These are phyloP conservation scores for Goffeauzyma gilvescens DNA, from an alignment of 768 basidiomycete genomes.

Conservation along the genomic window DNA sequence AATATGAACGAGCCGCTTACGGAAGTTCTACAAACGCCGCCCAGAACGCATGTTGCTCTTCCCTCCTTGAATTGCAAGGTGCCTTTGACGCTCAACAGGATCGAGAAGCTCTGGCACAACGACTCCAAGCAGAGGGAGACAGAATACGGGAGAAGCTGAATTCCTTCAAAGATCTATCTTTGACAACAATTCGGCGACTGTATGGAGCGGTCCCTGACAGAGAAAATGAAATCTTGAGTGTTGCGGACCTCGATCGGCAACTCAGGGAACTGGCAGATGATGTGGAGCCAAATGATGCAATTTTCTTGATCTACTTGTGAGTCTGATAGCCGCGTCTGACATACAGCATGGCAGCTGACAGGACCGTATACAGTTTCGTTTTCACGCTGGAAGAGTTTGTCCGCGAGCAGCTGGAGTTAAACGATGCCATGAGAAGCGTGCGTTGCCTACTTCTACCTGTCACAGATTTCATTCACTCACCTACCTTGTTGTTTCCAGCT, in stretches of 20 bases:
- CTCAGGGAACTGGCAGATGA: background rate
- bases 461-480: background rate
- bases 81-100: slow-evolving; percentile 16
- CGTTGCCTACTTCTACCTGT: background rate
- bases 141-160: no score
- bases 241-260: background rate
- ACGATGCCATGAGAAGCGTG: slow-evolving; percentile 66
- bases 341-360: background rate
- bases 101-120: slow-evolving; percentile 18
- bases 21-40: no score
- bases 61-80: no score
- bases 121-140: no score
- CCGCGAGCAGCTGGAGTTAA: slow-evolving; percentile 56
- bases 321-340: slow-evolving; percentile 25
- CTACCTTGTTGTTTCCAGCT: no score
- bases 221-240: background rate
- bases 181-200: no score
- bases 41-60: no score
- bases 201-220: background rate
- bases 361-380: slow-evolving; percentile 49
- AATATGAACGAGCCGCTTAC: no score
- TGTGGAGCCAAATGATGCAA: slow-evolving; percentile 44
- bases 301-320: slow-evolving; percentile 83
- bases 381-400: slow-evolving; percentile 93
- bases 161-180: no score